Conservation (phyloP, 192 early-diverging fungal species). For the Funneliformis geosporum region DNA sequence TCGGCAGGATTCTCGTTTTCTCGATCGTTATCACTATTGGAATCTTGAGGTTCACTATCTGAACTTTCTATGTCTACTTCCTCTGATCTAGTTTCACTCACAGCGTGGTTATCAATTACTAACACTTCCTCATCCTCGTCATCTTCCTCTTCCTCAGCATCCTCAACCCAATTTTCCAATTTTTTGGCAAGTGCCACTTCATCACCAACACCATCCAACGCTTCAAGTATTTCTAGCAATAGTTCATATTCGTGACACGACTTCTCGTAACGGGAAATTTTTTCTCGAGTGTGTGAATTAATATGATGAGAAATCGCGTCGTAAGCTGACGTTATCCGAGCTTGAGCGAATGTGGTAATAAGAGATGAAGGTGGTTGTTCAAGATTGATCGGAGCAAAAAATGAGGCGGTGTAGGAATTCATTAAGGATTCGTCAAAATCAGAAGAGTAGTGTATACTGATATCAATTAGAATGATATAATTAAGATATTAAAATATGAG, state of each 20-base stretch:
- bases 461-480: neutral
- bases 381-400: conserved; percentile 21
- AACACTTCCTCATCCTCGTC: conserved; percentile 2
- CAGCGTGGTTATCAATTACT: neutral
- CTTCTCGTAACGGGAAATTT: conserved; percentile 30
- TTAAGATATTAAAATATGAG: neutral
- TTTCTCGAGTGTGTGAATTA: conserved; percentile 31
- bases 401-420: conserved; percentile 9
- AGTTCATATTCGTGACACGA: conserved; percentile 32
- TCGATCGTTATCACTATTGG: neutral
- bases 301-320: conserved; percentile 31
- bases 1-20: neutral
- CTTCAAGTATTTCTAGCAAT: conserved; percentile 31
- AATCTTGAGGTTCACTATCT: neutral
- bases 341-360: neutral
- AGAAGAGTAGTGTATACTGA: conserved; percentile 18
- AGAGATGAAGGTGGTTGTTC: neutral
- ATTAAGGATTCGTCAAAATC: conserved; percentile 27
- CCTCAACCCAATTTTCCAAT: conserved; percentile 23
- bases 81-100: neutral
- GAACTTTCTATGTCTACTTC: neutral
- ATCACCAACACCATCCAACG: conserved; percentile 8
- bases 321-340: neutral
- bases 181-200: conserved; percentile 17
- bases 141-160: neutral